Evolutionary conservation across 129 eudicot genomes (phyloP).

Genomic region (Ambrosia trifida): DNA sequence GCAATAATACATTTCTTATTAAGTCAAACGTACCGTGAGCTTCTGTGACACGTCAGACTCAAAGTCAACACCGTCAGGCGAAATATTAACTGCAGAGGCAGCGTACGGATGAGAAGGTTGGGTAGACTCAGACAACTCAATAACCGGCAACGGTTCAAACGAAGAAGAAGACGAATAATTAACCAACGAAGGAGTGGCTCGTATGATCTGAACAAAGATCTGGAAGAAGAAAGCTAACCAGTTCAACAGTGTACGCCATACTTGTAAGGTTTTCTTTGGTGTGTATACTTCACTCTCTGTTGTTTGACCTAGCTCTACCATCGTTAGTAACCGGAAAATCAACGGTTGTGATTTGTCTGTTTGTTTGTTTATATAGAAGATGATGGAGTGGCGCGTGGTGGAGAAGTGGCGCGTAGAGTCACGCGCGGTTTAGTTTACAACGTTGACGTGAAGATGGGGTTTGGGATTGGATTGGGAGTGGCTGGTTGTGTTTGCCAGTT

Average conservation of each 20-base stretch:
- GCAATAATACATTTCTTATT: no score
- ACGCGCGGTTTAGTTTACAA: conserved; percentile 26
- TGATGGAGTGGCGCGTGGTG: conserved; percentile 32
- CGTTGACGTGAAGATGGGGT: conserved; percentile 35
- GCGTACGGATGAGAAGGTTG: conserved; percentile 36
- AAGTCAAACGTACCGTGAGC: conserved; percentile 54
- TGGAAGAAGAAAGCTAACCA: conserved; percentile 89
- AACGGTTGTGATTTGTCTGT: background rate
- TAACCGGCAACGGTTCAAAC: conserved; percentile 80
- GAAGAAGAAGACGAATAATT: conserved; percentile 44
- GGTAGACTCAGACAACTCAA: conserved; percentile 53
- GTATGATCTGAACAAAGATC: conserved; percentile 95
- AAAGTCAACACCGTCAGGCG: conserved; percentile 26
- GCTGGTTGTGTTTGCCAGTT: conserved; percentile 18
- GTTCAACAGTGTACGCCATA: conserved; percentile 79
- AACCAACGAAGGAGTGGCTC: conserved; percentile 77
- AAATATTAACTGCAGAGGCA: conserved; percentile 38
- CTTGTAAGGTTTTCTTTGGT: conserved; percentile 69
- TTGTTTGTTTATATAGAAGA: conserved; percentile 10
- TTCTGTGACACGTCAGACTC: conserved; percentile 32
- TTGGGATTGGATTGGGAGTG: background rate
- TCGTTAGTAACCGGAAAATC: conserved; percentile 24
- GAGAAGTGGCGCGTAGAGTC: conserved; percentile 18
- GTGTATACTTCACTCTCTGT: conserved; percentile 65
- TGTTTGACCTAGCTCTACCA: conserved; percentile 76